Conservation (phyloP, 345 rosid genomes). For the Cardamine occulta region DNA sequence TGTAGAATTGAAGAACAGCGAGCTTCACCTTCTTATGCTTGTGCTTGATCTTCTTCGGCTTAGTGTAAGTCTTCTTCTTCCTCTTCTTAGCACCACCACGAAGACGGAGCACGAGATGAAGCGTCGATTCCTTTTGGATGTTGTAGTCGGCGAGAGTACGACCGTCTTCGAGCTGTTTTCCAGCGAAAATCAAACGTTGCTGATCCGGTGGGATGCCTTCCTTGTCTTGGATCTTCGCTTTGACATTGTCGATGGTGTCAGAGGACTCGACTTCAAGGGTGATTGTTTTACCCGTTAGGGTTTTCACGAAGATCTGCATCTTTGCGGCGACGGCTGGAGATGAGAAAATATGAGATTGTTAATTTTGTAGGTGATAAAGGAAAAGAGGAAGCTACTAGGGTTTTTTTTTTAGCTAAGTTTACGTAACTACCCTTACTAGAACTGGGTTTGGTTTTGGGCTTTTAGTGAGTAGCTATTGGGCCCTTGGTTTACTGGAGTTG, state of each 20-base stretch:
- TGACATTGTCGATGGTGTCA: conserved; percentile 48
- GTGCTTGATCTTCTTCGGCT: conserved; percentile 47
- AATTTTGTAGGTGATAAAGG: neutral
- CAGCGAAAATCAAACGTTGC: conserved; percentile 44
- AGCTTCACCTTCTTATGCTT: conserved; percentile 48
- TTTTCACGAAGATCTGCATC: conserved; percentile 84
- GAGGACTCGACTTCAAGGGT: conserved; percentile 60
- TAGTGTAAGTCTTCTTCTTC: conserved; percentile 51
- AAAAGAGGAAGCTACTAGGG: conserved; percentile 23
- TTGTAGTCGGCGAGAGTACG: conserved; percentile 48
- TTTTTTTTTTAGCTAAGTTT: neutral
- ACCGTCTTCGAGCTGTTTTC: conserved; percentile 46
- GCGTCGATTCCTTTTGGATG: conserved; percentile 51
- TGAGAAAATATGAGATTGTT: neutral
- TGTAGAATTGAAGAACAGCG: conserved; percentile 44
- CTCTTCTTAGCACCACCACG: conserved; percentile 52
- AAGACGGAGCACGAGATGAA: conserved; percentile 49
- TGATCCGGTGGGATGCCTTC: conserved; percentile 48
- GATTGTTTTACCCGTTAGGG: conserved; percentile 82
- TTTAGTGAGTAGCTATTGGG: neutral
- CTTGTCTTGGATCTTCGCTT: conserved; percentile 48
- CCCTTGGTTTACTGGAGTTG: neutral
- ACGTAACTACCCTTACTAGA: conserved; percentile 23
- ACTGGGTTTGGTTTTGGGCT: neutral
- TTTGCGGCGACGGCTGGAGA: neutral